A percentile compares a stretch with the other conserved stretches of the same genome.
Conservation (phyloP, 225 moss, liverwort and hornwort genomes). For the Marchantia polymorpha region DNA sequence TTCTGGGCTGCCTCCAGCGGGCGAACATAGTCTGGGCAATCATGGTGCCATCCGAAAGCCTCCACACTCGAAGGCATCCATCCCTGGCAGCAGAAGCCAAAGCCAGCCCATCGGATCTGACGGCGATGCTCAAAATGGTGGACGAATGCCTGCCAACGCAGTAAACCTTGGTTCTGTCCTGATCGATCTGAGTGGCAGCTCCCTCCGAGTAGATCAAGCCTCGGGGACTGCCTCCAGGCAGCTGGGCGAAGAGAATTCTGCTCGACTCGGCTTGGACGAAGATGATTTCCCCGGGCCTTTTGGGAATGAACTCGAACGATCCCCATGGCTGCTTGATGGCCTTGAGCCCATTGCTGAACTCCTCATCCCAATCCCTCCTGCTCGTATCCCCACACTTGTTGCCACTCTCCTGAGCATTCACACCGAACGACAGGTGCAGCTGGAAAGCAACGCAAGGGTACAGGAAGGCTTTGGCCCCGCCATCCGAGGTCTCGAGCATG, state of each 20-base stretch:
- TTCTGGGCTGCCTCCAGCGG: slow-evolving; percentile 25
- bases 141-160: slow-evolving; percentile 44
- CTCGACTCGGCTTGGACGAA: slow-evolving; percentile 44
- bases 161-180: slow-evolving; percentile 32
- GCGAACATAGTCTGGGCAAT: slow-evolving; percentile 39
- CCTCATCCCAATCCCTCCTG: slow-evolving; percentile 19
- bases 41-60: slow-evolving; percentile 41
- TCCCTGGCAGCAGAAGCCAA: slow-evolving; percentile 39
- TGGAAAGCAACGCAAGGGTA: slow-evolving; percentile 34
- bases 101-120: slow-evolving; percentile 39
- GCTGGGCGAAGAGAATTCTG: slow-evolving; percentile 35
- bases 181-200: neutral
- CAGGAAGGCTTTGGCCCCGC: slow-evolving; percentile 29
- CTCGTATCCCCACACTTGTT: slow-evolving; percentile 16
- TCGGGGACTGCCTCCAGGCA: slow-evolving; percentile 28
- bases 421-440: slow-evolving; percentile 31
- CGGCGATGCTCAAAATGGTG: slow-evolving; percentile 33
- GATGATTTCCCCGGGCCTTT: slow-evolving; percentile 31
- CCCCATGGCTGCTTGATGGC: slow-evolving; percentile 44
- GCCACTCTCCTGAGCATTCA: neutral
- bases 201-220: neutral
- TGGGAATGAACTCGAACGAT: slow-evolving; percentile 42
- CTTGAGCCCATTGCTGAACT: slow-evolving; percentile 14
- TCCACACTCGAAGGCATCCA: slow-evolving; percentile 40
- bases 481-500: slow-evolving; percentile 25